Base-by-base conservation (phyloP, 2,329 filamentous ascomycete species). In the Cryoendolithus antarcticus region DNA sequence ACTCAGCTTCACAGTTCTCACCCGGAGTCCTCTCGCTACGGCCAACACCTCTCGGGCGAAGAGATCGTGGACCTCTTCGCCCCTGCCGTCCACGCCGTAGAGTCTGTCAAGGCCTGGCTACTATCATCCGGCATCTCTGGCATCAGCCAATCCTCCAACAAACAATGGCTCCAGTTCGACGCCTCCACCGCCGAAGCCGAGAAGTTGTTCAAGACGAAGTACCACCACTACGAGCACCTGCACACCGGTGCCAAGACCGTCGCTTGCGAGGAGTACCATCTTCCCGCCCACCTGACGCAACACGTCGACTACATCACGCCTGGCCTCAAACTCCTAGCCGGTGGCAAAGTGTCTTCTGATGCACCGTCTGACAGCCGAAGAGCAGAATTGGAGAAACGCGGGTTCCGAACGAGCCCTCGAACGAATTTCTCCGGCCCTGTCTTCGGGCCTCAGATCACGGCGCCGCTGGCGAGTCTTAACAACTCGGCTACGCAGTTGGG, bases 91-190 rank as follows among this genome's bases (percentile, higher is more conserved):
- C 65, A 72, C 31, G 59, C 69, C 4, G 64, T 76, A 2, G 58
- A 66, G 10, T 57, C 65, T 1, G 69, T 77, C 24, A 65, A 65
- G 48, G 48, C 60, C 6, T 79, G 74, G 74, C 62, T 78, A n/a
- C 54, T 62, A 12, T 53, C 57, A 4, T 64, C 67, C 13, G 75
- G 74, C 5, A 71, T 79, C 32, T 50, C 62, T 11, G 52, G 54
- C 2, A 62, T 77, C 32, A 58, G 57, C 30, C 64, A 72, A 32
- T 71, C 72, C 0, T 61, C 63, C 31, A 67, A 67, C 21, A 64
- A 67, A 38, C 67, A 67, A 35, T 76, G 72, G 70, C 50, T 76
- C 12, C 58, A 63, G 8, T 74, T 77, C 49, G 64, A 73, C 40
- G 70, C 70, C 6, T 70, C 70, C 4, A 67, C 69, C 3, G 58